Percentiles rank a stretch among this genome's conserved stretches.
These are phyloP conservation scores for Knufia fluminis DNA, from an alignment of 2,329 filamentous ascomycete species.

Conservation along the genomic window DNA sequence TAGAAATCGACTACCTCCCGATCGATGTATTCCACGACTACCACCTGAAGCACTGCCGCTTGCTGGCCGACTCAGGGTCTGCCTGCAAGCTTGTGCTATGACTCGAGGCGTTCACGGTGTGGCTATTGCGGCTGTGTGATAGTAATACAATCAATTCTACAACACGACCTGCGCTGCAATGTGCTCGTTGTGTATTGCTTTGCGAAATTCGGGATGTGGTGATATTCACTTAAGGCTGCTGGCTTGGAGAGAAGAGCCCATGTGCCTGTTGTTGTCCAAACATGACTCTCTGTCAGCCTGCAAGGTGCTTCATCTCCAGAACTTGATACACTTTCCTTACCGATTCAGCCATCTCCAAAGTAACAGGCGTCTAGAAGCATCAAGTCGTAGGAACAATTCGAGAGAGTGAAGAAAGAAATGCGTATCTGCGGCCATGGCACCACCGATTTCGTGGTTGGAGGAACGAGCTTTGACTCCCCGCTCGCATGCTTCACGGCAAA, in stretches of 20 bases:
- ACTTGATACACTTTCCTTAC: no score
- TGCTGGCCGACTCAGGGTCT: not conserved
- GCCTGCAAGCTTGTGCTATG: conserved; percentile 5
- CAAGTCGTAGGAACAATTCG: no score
- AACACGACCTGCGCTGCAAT: not conserved
- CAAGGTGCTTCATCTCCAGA: no score
- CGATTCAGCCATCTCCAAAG: no score
- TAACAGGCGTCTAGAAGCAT: not conserved
- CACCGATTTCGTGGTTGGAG: not conserved
- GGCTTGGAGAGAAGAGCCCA: not conserved
- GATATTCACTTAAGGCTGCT: no score
- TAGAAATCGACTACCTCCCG: not conserved
- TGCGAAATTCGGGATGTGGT: no score
- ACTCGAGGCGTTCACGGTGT: conserved; percentile 6
- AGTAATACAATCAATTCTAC: conserved; percentile 7
- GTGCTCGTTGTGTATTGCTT: no score
- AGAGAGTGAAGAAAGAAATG: no score
- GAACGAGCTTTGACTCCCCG: not conserved
- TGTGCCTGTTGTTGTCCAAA: no score
- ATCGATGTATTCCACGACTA: conserved; percentile 5
- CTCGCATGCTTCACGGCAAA: conserved; percentile 1
- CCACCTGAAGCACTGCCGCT: not conserved
- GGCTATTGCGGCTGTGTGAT: conserved; percentile 3
- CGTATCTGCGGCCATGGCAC: not conserved
- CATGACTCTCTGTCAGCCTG: no score